Percentiles rank a stretch among this genome's conserved stretches.
These are phyloP conservation scores for Mycena kentingensis DNA, from an alignment of 768 basidiomycete species.

Conservation along the genomic window DNA sequence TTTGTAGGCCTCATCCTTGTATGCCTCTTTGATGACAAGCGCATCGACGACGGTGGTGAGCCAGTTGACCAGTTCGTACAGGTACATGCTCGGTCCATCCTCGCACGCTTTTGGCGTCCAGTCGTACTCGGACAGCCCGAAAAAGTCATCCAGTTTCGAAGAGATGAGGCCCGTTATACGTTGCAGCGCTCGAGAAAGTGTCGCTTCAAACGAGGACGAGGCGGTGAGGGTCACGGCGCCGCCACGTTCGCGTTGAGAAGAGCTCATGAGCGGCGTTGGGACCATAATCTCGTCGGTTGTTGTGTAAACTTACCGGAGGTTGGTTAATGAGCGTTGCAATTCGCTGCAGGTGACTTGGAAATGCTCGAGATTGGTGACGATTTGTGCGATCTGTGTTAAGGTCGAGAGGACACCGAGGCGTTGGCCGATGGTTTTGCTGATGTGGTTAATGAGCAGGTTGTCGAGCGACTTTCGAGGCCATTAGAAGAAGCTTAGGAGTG, in stretches of 20 bases:
- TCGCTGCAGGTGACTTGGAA: slow-evolving; percentile 85
- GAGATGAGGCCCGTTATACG: slow-evolving; percentile 83
- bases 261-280: slow-evolving; percentile 1
- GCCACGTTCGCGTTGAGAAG: slow-evolving; percentile 82
- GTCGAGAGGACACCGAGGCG: slow-evolving; percentile 76
- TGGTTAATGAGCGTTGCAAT: slow-evolving; percentile 81
- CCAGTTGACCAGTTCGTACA: slow-evolving; percentile 95
- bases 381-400: slow-evolving; percentile 89
- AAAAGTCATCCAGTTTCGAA: slow-evolving; percentile 93
- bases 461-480: slow-evolving; percentile 71
- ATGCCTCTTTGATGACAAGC: slow-evolving; percentile 75
- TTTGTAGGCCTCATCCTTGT: slow-evolving; percentile 89
- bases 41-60: slow-evolving; percentile 94
- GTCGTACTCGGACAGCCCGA: slow-evolving; percentile 92
- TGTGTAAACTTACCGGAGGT: slow-evolving; percentile 62
- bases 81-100: slow-evolving; percentile 86
- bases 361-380: slow-evolving; percentile 90
- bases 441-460: slow-evolving; percentile 70
- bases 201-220: slow-evolving; percentile 63
- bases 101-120: slow-evolving; percentile 80
- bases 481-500: background rate
- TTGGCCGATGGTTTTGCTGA: slow-evolving; percentile 74
- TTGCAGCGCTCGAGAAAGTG: slow-evolving; percentile 66
- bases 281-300: background rate
- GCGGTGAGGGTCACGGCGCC: slow-evolving; percentile 75